Base-by-base conservation (phyloP, 345 rosid species). In the Citrus sinensis region DNA sequence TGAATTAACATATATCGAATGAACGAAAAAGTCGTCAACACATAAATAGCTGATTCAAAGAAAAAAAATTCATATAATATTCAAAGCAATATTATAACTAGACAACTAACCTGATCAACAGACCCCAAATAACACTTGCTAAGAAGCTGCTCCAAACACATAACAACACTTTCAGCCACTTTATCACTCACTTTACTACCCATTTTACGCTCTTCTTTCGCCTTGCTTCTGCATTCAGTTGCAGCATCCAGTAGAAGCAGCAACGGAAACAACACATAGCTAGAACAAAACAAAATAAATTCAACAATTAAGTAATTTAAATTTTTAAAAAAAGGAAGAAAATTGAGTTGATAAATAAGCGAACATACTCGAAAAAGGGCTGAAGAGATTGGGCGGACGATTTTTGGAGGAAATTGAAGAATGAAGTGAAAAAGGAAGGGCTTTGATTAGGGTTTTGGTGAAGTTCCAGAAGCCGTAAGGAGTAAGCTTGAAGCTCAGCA, bases 111-210 rank as follows among this genome's bases (percentile, higher is more conserved):
- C 99, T 95, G 98, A 74, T 93, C 92, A 9, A 89, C 82, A 34
- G 93, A 89, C 34, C 82, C 86, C 13, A 92, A 74, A 72, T 81
- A 76, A 76, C 96, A 90, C 80, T 93, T 93, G 77, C 79, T 83
- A 7, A 93, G 83, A 83, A 93, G 97, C 79, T 89, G 94, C 81
- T 95, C 97, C 86, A 95, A 88, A 82, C 97, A 95, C 80, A 75
- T 84, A 73, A 95, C 76, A 34, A 87, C 87, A 49, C 91, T 92
- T 88, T 95, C 99, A 7, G 93, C 97, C 46, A 91, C 94, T 80
- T 78, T 86, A 81, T 95, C 99, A 68, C 94, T 91, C 61, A 93
- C 92, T 77, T 80, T 83, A 67, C 70, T 70, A 34, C 87, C 83
- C 62, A 51, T 9, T 32, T 54, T 63, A 62, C 46, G 67, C 76